Conservation (phyloP, 1,284 basidiomycete genomes). For the Ustilago bromivora region DNA sequence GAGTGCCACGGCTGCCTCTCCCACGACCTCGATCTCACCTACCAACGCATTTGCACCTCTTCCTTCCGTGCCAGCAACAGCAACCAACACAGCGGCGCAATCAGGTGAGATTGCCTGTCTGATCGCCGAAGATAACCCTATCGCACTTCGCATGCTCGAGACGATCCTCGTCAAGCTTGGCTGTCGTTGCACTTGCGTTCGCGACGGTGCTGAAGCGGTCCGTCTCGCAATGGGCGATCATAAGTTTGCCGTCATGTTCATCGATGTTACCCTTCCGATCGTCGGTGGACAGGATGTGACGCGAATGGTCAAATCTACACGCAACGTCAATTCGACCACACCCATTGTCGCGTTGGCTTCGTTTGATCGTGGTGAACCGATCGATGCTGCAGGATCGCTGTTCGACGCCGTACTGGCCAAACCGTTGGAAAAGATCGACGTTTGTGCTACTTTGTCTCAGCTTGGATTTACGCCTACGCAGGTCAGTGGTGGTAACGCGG, state of each 20-base stretch:
- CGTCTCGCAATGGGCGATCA: slow-evolving; percentile 97
- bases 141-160: slow-evolving; percentile 75
- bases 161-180: slow-evolving; percentile 90
- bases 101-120: slow-evolving; percentile 81
- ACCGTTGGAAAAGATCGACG: slow-evolving; percentile 60
- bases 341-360: slow-evolving; percentile 86
- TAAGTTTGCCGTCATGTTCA: slow-evolving; percentile 78
- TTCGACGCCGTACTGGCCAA: slow-evolving; percentile 66
- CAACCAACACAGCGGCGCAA: slow-evolving; percentile 22
- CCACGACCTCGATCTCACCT: slow-evolving; percentile 31
- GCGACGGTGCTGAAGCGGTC: slow-evolving; percentile 95
- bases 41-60: slow-evolving; percentile 21
- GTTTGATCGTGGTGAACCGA: slow-evolving; percentile 59
- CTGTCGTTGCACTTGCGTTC: slow-evolving; percentile 90
- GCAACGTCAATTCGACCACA: slow-evolving; percentile 86
- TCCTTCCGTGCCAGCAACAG: slow-evolving; percentile 5
- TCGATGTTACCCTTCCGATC: slow-evolving; percentile 90
- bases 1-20: slow-evolving; percentile 14
- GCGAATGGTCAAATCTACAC: slow-evolving; percentile 92
- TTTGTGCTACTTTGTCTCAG: slow-evolving; percentile 49
- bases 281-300: slow-evolving; percentile 93
- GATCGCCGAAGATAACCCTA: slow-evolving; percentile 96
- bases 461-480: slow-evolving; percentile 55
- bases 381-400: slow-evolving; percentile 71
- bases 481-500: slow-evolving; percentile 11